Percentiles rank a stretch among this genome's conserved stretches.
Evolutionary conservation across 495 filamentous ascomycete genomes (phyloP).

Genomic region (Umbilicaria muhlenbergii): DNA sequence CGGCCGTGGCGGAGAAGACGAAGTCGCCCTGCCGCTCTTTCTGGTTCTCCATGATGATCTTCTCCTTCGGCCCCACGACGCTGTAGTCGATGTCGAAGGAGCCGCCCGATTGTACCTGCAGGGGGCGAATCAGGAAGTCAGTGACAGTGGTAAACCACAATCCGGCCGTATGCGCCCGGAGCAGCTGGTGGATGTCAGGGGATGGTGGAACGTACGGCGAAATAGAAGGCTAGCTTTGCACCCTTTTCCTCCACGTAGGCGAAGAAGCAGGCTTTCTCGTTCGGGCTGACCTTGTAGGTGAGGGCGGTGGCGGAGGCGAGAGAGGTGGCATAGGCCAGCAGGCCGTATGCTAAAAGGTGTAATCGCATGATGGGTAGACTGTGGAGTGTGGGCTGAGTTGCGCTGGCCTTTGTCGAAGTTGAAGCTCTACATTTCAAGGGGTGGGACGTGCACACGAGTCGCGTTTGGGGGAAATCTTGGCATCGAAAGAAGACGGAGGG

Average conservation of each 20-base stretch:
- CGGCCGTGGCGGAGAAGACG: constrained; percentile 85
- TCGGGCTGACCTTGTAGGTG: constrained; percentile 79
- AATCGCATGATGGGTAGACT: too few relatives aligned
- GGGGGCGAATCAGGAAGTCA: not conserved
- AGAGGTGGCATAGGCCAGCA: constrained; percentile 51
- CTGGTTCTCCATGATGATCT: constrained; percentile 67
- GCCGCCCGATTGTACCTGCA: constrained; percentile 92
- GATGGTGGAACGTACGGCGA: constrained; percentile 54
- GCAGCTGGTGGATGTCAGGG: not conserved
- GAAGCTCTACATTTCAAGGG: too few relatives aligned
- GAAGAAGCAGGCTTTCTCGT: constrained; percentile 96
- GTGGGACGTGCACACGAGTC: too few relatives aligned
- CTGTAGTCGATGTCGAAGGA: constrained; percentile 93
- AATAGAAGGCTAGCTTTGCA: constrained; percentile 94
- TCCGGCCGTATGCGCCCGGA: not conserved
- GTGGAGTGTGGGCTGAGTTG: too few relatives aligned
- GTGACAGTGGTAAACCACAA: not conserved
- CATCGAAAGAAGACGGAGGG: too few relatives aligned
- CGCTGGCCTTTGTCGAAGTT: too few relatives aligned
- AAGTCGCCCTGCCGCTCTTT: constrained; percentile 97
- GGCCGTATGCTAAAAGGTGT: constrained; percentile 18
- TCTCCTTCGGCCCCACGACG: constrained; percentile 69
- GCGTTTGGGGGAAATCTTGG: too few relatives aligned
- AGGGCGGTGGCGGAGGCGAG: constrained; percentile 63
- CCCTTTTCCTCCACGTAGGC: constrained; percentile 55